Percentiles rank a stretch among this genome's conserved stretches.
phyloP scores from a whole-genome alignment of 176 grass and related monocot genomes.

The Raddia distichophylla region DNA sequence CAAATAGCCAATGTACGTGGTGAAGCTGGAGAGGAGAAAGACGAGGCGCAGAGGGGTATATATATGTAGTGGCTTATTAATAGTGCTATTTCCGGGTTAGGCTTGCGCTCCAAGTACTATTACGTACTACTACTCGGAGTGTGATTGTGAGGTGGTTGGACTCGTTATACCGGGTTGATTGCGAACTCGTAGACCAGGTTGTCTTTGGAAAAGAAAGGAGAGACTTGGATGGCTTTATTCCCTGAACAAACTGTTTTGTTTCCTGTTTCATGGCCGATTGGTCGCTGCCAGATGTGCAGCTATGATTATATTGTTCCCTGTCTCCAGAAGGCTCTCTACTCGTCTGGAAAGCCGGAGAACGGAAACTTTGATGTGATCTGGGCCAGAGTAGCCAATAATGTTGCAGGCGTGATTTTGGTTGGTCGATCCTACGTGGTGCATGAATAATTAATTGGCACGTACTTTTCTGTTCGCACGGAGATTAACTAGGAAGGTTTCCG shows the following conservation, averaged over 20 bases:
- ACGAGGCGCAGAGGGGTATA: constrained; percentile 6
- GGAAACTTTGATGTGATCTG: constrained; percentile 3
- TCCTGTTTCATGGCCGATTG: constrained; percentile 18
- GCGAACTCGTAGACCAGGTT: neutral
- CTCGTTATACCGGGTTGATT: constrained; percentile 31
- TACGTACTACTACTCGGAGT: no score
- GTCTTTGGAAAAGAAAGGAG: no score
- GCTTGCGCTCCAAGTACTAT: constrained; percentile 31
- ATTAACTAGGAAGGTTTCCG: no score
- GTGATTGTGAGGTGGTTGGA: constrained; percentile 27
- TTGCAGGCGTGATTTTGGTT: neutral
- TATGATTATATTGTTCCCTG: constrained; percentile 28
- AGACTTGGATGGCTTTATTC: constrained; percentile 44
- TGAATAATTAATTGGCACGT: neutral
- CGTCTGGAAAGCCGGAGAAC: constrained; percentile 25
- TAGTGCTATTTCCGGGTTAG: constrained; percentile 28
- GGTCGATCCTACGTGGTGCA: neutral
- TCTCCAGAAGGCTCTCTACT: constrained; percentile 37
- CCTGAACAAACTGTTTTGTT: constrained; percentile 19
- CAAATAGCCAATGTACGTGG: neutral
- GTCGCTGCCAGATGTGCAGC: constrained; percentile 38
- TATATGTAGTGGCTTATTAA: neutral
- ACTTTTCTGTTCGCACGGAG: neutral
- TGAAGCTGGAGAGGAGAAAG: constrained; percentile 23
- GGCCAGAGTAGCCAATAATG: neutral